Evolutionary conservation across 2,329 filamentous ascomycete species (phyloP), one percentile per base, ranked within the genome.

Genomic region (Zasmidium angulare): DNA sequence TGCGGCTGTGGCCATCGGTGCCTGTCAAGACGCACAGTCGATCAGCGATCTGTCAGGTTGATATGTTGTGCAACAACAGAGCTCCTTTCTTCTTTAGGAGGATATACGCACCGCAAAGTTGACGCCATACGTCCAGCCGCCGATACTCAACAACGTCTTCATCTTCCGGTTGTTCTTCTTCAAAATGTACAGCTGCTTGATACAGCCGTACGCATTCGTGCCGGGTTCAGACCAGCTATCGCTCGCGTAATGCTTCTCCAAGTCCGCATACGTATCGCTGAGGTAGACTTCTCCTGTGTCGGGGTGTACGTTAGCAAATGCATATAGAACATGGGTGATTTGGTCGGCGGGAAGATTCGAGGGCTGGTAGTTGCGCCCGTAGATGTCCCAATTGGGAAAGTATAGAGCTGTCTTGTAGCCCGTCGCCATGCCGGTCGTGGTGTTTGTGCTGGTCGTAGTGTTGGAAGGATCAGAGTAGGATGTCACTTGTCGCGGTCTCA

Each of bases 281-380:
- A 90, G 79, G 70, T 82, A 84, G 11, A 96, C 91, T 75, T 96
- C 90, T 51, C 93, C 93, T 23, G 83, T 86, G 1, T 93, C 89
- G 2, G 87, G 82, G 3, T 85, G 84, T 61, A 96, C 85, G 72
- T 97, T 96, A 71, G 91, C 93, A 76, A 98, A 98, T 12, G 93
- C 83, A 69, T 97, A 97, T n/a, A 97, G 85, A 3, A 97, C 78
- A 71, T 98, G 93, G 0, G 93, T 98, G 47, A 97, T 83, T 54
- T 90, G 88, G 56, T 92, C 84, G 2, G 83, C 86, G 0, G 90
- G 90, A 6, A 98, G 82, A 71, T 96, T 86, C 71, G 95, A 89
- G 0, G 93, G 92, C n/a, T 87, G 84, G 72, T 93, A 89, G 69
- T 93, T 89, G 58, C 68, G 77, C 72, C 76, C 76, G 74, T 69